phyloP scores from a whole-genome alignment of 2,329 filamentous ascomycete species.

The Emergomyces orientalis region DNA sequence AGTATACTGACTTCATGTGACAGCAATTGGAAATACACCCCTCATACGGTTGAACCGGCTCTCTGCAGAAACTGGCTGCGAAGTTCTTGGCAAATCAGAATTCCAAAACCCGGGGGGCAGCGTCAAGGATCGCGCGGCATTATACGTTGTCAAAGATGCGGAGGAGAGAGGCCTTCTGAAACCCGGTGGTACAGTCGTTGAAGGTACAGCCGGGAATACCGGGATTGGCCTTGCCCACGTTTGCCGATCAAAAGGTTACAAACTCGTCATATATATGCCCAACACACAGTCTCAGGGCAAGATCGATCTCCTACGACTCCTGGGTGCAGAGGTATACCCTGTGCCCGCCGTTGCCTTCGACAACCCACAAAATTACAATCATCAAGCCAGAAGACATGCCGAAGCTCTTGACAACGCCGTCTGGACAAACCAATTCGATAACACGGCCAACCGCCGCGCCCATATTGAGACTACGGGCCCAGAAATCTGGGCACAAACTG shows the following conservation, averaged over 20 bases:
- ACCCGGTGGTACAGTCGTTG: conserved; percentile 86
- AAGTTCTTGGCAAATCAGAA: conserved; percentile 91
- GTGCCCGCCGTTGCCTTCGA: conserved; percentile 94
- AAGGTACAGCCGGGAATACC: conserved; percentile 95
- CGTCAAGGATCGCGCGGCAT: conserved; percentile 90
- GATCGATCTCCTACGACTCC: conserved; percentile 79
- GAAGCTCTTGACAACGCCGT: conserved; percentile 77
- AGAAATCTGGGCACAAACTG: conserved; percentile 92
- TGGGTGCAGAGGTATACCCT: conserved; percentile 91
- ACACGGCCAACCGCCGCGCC: conserved; percentile 82
- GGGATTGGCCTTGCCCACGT: conserved; percentile 97
- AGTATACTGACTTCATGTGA: background rate
- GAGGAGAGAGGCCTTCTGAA: conserved; percentile 76
- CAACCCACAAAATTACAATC: conserved; percentile 94
- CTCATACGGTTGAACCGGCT: conserved; percentile 82
- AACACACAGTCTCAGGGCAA: conserved; percentile 98
- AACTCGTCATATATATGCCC: conserved; percentile 98
- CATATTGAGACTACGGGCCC: conserved; percentile 96
- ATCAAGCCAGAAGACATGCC: conserved; percentile 86
- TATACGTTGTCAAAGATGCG: conserved; percentile 88
- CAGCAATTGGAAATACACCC: conserved; percentile 95
- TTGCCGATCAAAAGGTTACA: conserved; percentile 83
- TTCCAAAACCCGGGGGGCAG: conserved; percentile 97
- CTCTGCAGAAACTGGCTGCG: conserved; percentile 84
- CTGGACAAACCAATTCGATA: conserved; percentile 99